Evolutionary conservation across 805 yeast species (phyloP), one percentile per base, ranked within the genome.

Genomic region (Barnettozyma siamensis): DNA sequence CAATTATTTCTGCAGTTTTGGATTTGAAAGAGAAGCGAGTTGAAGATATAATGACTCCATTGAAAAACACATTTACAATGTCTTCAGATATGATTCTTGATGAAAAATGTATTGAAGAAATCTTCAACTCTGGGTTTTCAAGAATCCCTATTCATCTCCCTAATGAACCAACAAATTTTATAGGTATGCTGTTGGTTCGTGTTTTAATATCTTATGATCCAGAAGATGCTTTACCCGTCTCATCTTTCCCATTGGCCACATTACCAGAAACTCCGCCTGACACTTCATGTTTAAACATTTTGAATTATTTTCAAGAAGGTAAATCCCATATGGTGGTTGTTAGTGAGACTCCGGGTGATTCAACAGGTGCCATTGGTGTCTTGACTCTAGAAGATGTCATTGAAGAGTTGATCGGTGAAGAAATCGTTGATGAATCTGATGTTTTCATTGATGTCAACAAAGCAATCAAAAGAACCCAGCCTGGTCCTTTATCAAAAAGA

Each of bases 291-390:
- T 70, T 91, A 58, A 91, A 93, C 63, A 89, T 91, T 50, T 72
- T 91, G 57, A 91, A 91, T 63, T 91, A 91, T 65, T 91, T 93
- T 72, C 99, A 91, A 63, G 97, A 91, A 62, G 99, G 99, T 46
- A 89, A 88, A 63, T 83, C 95, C 2, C 99, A 91, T 64, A 91
- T 91, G 99, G 91, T 93, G 54, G 80, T 89, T 29, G 96, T 91
- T 8, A 80, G 91, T 48, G 81, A 80, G 43, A 70, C 71, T 34
- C 98, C 98, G 0, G 99, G 99, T 33, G 76, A 73, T 51, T 73
- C 83, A 1, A 70, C 72, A 31, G 97, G 97, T 17, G 93, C 96
- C 1, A 60, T 83, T 26, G 99, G 99, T 49, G 95, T 91, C 9
- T 69, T 91, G 33, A 91, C 99, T 1, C 69, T 91, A 46, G 99